Evolutionary conservation across 148 eudicot species (phyloP).

Genomic region (Rhododendron molle): DNA sequence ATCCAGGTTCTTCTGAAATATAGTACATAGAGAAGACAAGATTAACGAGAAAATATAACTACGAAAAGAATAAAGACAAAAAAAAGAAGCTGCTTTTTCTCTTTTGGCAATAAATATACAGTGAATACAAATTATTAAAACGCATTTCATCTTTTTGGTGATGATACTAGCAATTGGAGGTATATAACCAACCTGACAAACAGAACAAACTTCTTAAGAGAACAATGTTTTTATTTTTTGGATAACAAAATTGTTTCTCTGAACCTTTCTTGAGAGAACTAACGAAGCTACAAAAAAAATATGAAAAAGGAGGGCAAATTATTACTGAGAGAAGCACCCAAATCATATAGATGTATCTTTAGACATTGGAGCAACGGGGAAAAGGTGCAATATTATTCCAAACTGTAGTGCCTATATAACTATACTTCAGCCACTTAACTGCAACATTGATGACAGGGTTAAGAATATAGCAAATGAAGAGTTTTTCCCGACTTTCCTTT

Average conservation of each 20-base stretch:
- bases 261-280: background rate
- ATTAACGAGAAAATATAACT: background rate
- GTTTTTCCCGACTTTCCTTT: background rate
- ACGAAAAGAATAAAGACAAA: background rate
- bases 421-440: background rate
- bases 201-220: background rate
- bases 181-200: background rate
- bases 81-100: background rate
- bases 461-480: background rate
- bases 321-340: background rate
- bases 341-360: background rate
- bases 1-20: constrained; percentile 38
- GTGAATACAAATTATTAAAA: background rate
- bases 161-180: background rate
- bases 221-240: background rate
- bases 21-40: background rate
- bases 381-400: background rate
- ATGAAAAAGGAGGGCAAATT: background rate
- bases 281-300: background rate
- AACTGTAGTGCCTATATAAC: background rate
- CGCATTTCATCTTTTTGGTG: background rate
- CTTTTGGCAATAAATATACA: background rate
- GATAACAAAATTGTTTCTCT: background rate
- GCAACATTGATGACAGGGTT: background rate
- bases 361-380: background rate